Evolutionary conservation across 202 grass and related monocot species (phyloP).

Genomic region (Schoenoplectus triqueter): DNA sequence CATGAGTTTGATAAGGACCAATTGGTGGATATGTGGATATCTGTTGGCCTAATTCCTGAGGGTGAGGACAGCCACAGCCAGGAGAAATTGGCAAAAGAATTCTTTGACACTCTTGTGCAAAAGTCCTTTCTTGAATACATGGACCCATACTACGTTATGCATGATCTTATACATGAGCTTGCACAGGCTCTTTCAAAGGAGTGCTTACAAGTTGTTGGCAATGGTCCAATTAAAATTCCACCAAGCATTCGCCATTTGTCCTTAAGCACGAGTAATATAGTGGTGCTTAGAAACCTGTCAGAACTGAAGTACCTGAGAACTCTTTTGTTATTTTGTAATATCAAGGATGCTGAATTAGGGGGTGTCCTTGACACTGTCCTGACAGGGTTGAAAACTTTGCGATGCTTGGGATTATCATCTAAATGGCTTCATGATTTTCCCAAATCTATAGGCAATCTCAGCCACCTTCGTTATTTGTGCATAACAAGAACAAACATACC

Average conservation of each 20-base stretch:
- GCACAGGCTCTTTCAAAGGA: conserved; percentile 43
- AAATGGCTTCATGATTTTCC: conserved; percentile 12
- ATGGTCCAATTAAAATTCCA: neutral
- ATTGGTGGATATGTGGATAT: conserved; percentile 49
- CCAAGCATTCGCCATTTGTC: conserved; percentile 40
- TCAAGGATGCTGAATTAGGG: conserved; percentile 5
- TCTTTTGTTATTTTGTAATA: conserved; percentile 37
- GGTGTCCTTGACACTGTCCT: conserved; percentile 1
- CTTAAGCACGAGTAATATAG: conserved; percentile 11
- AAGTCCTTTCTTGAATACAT: conserved; percentile 48
- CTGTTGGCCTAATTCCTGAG: conserved; percentile 37
- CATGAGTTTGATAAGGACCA: conserved; percentile 38
- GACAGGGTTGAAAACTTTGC: conserved; percentile 14
- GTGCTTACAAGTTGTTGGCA: conserved; percentile 28
- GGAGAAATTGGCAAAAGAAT: conserved; percentile 39
- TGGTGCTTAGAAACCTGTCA: conserved; percentile 8
- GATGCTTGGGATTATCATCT: conserved; percentile 21
- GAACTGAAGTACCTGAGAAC: conserved; percentile 36
- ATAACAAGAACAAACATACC: neutral
- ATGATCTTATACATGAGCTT: conserved; percentile 43
- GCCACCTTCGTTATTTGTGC: conserved; percentile 34
- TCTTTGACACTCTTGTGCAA: conserved; percentile 30
- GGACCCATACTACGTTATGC: conserved; percentile 23
- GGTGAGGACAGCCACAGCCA: neutral
- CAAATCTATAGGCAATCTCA: conserved; percentile 18